Base-by-base conservation (phyloP, 306 rosid species). In the Prunus mongolica region DNA sequence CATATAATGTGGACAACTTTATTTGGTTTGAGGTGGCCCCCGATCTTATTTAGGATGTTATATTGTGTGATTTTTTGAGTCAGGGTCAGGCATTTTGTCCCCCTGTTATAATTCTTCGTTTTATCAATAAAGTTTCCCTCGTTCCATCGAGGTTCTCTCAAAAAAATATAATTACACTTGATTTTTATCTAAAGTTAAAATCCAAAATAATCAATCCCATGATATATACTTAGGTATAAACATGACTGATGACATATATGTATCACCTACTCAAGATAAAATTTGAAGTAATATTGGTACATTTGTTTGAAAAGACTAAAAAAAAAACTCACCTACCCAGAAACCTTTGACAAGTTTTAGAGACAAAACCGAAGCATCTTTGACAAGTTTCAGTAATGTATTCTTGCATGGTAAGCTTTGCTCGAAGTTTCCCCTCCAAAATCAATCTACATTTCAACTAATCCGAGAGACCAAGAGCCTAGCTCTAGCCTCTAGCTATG, bases 271-370 rank as follows among this genome's bases (percentile, higher is more conserved):
- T 3, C 13, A 50, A 69, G 60, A 47, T 16, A 49, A 50, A 15
- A 3, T 69, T 69, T 9, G 61, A 69, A 25, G 60, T 67, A 67
- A 67, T 45, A 65, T 38, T 41, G 69, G 50, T 19, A 65, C 52
- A 12, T 65, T 11, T 38, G 22, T 13, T 25, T 68, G 57, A n/a
- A 20, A 19, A 3, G n/a, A 3, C 11, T n/a, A 25, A 78, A 7
- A 11, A 50, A 61, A 62, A 62, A 61, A 60, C 24, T 73, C 68
- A 75, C 79, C 65, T 8, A 82, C 71, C 80, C 15, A 72, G 32
- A 65, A 84, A 65, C 30, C 56, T 69, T 88, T 85, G 86, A 76
- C 67, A 58, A 58, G 67, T 73, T 54, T 32, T 7, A 19, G 14
- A 13, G 44, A n/a, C 61, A 28, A 27, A 27, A 62, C 45, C 5